Base-by-base conservation (phyloP, 352 stramenopile genomes). In the Phytophthora kernoviae region DNA sequence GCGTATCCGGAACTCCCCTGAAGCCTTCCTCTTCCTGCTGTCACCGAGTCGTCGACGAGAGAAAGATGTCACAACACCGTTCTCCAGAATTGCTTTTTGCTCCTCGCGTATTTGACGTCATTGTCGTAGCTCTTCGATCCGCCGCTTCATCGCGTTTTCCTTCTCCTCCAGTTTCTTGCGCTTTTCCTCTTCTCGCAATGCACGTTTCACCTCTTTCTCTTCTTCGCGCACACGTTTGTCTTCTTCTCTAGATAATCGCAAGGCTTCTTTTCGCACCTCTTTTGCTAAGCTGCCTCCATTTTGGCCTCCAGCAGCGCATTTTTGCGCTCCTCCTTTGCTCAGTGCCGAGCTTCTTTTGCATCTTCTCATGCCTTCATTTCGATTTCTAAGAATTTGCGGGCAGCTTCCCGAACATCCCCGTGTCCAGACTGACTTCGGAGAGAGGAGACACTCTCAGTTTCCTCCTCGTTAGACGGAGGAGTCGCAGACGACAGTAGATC, bases 321-420 rank as follows among this genome's bases (percentile, higher is more conserved):
- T 56, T 89, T 90, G 5, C 79, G 78, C 14, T 88, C 77, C 62
- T 91, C 84, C 84, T 39, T 86, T 32, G 84, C 81, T 47, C 74
- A 70, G 18, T 70, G 70, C 43, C 88, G 79, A 9, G 73, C 81
- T 53, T 89, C 80, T 53, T 90, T 92, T 3, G 79, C 80, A 54
- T 89, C 79, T 68, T 90, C 80, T 65, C 90, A 78, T 10, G 69
- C 80, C 46, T 91, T 91, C 63, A 91, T 76, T 59, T 93, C 82
- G 37, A 90, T 89, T 42, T 93, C 80, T 12, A 93, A 44, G 0
- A 91, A 60, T 54, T 87, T 87, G 2, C 81, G 76, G 5, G 84
- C 81, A 24, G 79, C 79, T 53, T 93, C 79, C 20, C 84, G 78
- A 5, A 92, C 83, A 6, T 24, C n/a, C n/a, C n/a, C n/a, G n/a